Evolutionary conservation across 2,329 filamentous ascomycete species (phyloP), one percentile per base, ranked within the genome.

Genomic region (Aspergillus udagawae): DNA sequence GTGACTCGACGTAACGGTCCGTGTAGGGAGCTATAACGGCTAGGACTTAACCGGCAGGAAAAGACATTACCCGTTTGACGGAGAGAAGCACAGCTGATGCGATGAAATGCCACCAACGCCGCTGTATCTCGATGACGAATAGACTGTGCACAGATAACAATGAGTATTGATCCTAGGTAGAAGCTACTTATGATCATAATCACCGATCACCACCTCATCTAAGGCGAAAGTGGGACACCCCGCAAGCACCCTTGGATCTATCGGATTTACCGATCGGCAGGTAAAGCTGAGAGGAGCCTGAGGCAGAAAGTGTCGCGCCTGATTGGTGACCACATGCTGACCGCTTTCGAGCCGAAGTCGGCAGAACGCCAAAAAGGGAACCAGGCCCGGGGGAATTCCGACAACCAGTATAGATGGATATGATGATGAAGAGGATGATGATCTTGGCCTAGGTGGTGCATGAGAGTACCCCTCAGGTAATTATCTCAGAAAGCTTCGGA

Each of bases 11-110:
- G 2, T 38, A 17, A 7, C 32, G 2, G 12, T 32, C 4, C 12
- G 12, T 17, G 32, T 17, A 38, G 32, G n/a, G 32, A 17, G 8
- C 5, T 12, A 21, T 53, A 54, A 51, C 57, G 60, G 60, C 57
- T 28, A 49, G 50, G 41, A 50, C 9, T 57, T 21, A 23, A 45
- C 42, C 42, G 42, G 20, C 20, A 21, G 42, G 42, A 45, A 21
- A 45, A 45, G 42, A 20, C n/a, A 45, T 45, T 45, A 45, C 42
- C 42, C 42, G 42, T 10, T 17, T 38, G 12, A 17, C 14, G 29
- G 4, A 17, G 32, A 17, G 32, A 38, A 38, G 14, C 32, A 17
- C 32, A 38, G 32, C 29, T 32, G 29, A 5, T 14, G 12, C 12
- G 12, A 35, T 6, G 14, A 5, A 6, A 29, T 35, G n/a, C 5